Evolutionary conservation across 495 filamentous ascomycete species (phyloP).

Genomic region (Aspergillus nidulans): DNA sequence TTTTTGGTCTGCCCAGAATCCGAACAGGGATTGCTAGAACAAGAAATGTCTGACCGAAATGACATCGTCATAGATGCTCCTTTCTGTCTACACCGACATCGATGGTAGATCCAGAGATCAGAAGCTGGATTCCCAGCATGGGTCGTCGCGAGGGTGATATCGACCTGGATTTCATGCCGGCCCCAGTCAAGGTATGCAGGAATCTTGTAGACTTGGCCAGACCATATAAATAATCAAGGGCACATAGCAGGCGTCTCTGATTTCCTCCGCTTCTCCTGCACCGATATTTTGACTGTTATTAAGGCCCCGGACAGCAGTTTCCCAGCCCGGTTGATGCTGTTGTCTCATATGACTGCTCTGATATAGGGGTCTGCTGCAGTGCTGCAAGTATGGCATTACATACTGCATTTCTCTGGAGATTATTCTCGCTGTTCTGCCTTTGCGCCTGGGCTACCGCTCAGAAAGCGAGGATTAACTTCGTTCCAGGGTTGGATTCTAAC

Average conservation of each 20-base stretch:
- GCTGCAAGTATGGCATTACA: conserved; percentile 2
- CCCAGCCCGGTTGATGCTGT: background rate
- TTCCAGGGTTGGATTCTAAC: background rate
- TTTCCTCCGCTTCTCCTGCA: background rate
- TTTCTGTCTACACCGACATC: background rate
- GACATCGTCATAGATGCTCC: background rate
- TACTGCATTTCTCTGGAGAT: background rate
- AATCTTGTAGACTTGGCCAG: background rate
- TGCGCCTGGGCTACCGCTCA: background rate
- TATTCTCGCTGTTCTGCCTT: background rate
- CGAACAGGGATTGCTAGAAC: too few species aligned
- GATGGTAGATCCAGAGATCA: background rate
- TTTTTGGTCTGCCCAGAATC: too few species aligned
- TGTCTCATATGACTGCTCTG: background rate
- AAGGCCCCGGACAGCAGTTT: background rate
- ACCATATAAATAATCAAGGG: conserved; percentile 1
- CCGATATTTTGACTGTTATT: background rate
- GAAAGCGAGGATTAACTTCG: background rate
- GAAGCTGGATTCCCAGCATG: conserved; percentile 4
- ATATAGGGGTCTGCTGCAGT: background rate
- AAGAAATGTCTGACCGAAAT: background rate
- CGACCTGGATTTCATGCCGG: background rate
- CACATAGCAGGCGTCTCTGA: background rate
- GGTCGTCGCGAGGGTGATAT: conserved; percentile 9
- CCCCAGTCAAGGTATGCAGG: conserved; percentile 4